Percentiles rank a stretch among this genome's conserved stretches.
Conservation (phyloP, 805 yeast species). For the Kluyveromyces nonfermentans region DNA sequence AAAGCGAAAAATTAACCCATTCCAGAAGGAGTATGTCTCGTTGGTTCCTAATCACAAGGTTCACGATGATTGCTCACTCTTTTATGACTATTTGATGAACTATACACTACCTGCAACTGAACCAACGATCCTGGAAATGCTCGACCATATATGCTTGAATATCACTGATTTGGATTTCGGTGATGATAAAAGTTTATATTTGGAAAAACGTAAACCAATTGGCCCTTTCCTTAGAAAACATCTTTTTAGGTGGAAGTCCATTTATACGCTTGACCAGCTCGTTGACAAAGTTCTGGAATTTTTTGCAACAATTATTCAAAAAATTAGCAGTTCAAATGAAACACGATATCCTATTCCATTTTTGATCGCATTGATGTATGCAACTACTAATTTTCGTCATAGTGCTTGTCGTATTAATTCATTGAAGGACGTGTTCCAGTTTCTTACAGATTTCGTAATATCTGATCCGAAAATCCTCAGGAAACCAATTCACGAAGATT, state of each 20-base stretch:
- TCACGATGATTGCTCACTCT: slow-evolving; percentile 19
- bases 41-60: slow-evolving; percentile 10
- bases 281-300: slow-evolving; percentile 19
- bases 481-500: slow-evolving; percentile 15
- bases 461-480: slow-evolving; percentile 20
- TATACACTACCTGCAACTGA: slow-evolving; percentile 19
- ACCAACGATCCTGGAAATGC: slow-evolving; percentile 21
- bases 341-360: slow-evolving; percentile 42
- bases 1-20: slow-evolving; percentile 11
- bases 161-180: neutral
- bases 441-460: slow-evolving; percentile 21
- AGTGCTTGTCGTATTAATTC: slow-evolving; percentile 42
- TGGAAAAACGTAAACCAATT: neutral
- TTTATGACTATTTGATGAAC: slow-evolving; percentile 18
- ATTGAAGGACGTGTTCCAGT: slow-evolving; percentile 25
- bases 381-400: slow-evolving; percentile 48
- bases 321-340: slow-evolving; percentile 18
- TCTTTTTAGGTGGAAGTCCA: slow-evolving; percentile 1
- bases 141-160: slow-evolving; percentile 15
- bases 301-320: slow-evolving; percentile 22
- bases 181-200: neutral
- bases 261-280: slow-evolving; percentile 15
- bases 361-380: slow-evolving; percentile 46
- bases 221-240: neutral
- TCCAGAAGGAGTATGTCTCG: neutral